phyloP scores from a whole-genome alignment of 2,329 filamentous ascomycete species.

The Aureobasidium namibiae region DNA sequence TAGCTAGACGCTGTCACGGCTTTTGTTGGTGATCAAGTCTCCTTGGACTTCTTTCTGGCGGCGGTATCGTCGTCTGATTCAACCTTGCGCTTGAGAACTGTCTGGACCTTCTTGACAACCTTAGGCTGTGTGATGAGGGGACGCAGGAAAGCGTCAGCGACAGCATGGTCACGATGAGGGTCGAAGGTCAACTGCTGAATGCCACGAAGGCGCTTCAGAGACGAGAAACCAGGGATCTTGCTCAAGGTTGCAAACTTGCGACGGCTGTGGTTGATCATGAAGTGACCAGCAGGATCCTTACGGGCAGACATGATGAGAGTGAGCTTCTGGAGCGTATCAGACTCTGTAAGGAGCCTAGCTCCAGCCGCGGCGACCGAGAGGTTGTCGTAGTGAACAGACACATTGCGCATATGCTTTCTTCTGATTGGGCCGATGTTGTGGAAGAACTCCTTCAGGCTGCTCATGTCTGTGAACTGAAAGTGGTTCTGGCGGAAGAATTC shows the following conservation, averaged over 20 bases:
- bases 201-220: conserved; percentile 1
- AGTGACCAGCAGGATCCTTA: background rate
- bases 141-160: conserved; percentile 1
- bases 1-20: background rate
- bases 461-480: conserved; percentile 11
- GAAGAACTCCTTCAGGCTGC: background rate
- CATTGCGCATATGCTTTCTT: background rate
- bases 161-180: background rate
- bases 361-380: background rate
- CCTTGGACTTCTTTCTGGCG: background rate
- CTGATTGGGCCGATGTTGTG: background rate
- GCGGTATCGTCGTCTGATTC: background rate
- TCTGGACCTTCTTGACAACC: background rate
- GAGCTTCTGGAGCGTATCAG: background rate
- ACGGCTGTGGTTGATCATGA: background rate
- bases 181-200: conserved; percentile 1
- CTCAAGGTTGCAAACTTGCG: background rate
- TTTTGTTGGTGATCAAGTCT: background rate
- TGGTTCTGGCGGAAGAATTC: conserved; percentile 17
- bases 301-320: background rate
- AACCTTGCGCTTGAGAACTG: background rate
- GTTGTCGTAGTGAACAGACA: background rate
- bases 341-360: conserved; percentile 2
- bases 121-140: background rate
- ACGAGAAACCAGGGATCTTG: background rate